Conservation (phyloP, 306 rosid species). For the Prunus kanzakura region DNA sequence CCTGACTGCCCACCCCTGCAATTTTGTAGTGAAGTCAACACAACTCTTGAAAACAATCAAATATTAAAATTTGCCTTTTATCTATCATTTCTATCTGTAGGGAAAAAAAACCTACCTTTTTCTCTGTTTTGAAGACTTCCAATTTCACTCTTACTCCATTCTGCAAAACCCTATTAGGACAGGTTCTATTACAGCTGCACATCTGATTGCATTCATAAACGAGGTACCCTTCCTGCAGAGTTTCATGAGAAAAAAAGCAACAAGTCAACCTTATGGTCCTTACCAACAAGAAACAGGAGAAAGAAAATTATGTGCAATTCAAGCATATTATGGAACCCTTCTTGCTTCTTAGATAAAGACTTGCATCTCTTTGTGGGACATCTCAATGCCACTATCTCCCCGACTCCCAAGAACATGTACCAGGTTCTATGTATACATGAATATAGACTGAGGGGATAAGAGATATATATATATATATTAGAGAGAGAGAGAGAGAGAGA, state of each 20-base stretch:
- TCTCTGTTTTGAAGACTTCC: conserved; percentile 83
- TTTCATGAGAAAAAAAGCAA: conserved; percentile 26
- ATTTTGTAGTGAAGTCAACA: conserved; percentile 23
- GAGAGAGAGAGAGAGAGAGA: background rate
- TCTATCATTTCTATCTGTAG: background rate
- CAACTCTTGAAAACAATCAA: conserved; percentile 17
- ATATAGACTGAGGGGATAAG: background rate
- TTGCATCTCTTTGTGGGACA: background rate
- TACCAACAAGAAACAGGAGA: conserved; percentile 5
- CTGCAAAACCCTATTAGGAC: conserved; percentile 92
- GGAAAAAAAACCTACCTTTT: conserved; percentile 50
- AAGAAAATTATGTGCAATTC: conserved; percentile 14
- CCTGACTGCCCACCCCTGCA: conserved; percentile 92
- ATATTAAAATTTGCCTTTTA: background rate
- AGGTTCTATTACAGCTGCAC: conserved; percentile 79
- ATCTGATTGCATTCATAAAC: conserved; percentile 84
- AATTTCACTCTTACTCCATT: conserved; percentile 86
- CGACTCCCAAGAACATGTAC: background rate
- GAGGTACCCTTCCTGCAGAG: conserved; percentile 92
- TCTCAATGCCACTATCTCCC: background rate
- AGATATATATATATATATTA: no score
- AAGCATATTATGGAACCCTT: background rate
- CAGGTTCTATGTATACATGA: background rate
- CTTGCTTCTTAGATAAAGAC: background rate
- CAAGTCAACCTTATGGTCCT: conserved; percentile 3